Evolutionary conservation across 352 stramenopile species (phyloP), one percentile per base, ranked within the genome.

Genomic region (Pilasporangium apinafurcum): DNA sequence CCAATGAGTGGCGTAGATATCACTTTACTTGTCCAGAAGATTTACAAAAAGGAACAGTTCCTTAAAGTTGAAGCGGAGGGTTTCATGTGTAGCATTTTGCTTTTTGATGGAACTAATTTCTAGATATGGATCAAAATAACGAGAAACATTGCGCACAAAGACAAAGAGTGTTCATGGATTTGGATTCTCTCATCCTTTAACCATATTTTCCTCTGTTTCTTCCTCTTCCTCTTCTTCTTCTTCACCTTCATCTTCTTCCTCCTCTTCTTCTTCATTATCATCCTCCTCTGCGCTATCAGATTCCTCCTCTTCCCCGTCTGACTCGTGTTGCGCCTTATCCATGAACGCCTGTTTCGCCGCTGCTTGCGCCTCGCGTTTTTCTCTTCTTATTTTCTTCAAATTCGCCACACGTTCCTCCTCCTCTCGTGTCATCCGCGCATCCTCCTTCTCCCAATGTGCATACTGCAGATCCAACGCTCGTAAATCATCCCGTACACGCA

Each of bases 401-500:
- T 59, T 56, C 3, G 51, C 55, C 26, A 86, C 67, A 1, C 66
- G 56, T 35, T 68, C 59, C 3, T 61, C 65, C 16, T 78, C 49
- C 24, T 81, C 68, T 14, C 53, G 56, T 10, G 62, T 44, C 24
- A 83, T 48, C 2, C 77, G 62, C 17, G 63, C 59, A 2, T 65
- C 72, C 44, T 89, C 77, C n/a, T 69, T 62, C 28, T 79, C 64
- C 68, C 68, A 76, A 37, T 60, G 78, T 7, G 65, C 72, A 31
- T 76, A 69, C 27, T 86, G 73, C 37, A 82, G 40, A 42, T 89
- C 77, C 35, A 77, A 44, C 3, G 60, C 77, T 0, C 77, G 65
- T 36, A 89, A 46, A 37, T 89, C 73, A 32, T 89, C 73, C 0
- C 77, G 65, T 5, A 89, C 73, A 4, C 77, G 73, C 37, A 89